Percentiles rank a stretch among this genome's conserved stretches.
Evolutionary conservation across 805 yeast species (phyloP).

Genomic region (Candida jianshihensis): DNA sequence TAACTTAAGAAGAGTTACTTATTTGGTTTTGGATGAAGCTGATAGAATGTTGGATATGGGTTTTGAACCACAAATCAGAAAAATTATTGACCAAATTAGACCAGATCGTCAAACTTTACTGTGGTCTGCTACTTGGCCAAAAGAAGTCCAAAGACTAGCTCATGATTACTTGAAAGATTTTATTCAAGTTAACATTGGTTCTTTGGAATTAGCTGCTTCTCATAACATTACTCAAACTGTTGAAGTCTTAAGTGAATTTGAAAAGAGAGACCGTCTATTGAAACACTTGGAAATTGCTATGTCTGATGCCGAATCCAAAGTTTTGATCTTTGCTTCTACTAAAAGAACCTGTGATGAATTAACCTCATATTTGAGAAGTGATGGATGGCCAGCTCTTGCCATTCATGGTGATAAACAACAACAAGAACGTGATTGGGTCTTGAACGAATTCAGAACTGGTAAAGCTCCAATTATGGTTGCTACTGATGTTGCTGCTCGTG

Average conservation of each 20-base stretch:
- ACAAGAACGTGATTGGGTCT: constrained; percentile 98
- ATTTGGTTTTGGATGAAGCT: constrained; percentile 96
- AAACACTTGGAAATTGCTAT: constrained; percentile 82
- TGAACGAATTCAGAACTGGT: constrained; percentile 86
- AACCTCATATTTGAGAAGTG: constrained; percentile 84
- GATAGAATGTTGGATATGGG: constrained; percentile 99
- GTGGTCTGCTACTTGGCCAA: constrained; percentile 99
- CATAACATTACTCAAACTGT: constrained; percentile 92
- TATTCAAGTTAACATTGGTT: constrained; percentile 95
- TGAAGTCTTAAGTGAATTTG: constrained; percentile 86
- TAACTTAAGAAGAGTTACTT: constrained; percentile 91
- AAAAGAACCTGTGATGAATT: constrained; percentile 97
- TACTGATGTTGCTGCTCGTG: constrained; percentile 99
- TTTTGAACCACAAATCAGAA: constrained; percentile 98
- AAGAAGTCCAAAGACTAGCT: constrained; percentile 90
- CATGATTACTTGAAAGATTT: constrained; percentile 87
- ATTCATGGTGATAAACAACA: constrained; percentile 98
- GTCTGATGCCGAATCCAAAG: constrained; percentile 61
- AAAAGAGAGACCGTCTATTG: constrained; percentile 85
- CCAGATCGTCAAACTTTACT: constrained; percentile 98
- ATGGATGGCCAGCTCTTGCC: constrained; percentile 98
- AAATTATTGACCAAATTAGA: constrained; percentile 95
- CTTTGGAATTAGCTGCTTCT: constrained; percentile 91
- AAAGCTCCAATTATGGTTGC: constrained; percentile 97
- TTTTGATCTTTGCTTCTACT: constrained; percentile 89